Evolutionary conservation across 495 filamentous ascomycete species (phyloP).

Genomic region (Trichoderma gamsii): DNA sequence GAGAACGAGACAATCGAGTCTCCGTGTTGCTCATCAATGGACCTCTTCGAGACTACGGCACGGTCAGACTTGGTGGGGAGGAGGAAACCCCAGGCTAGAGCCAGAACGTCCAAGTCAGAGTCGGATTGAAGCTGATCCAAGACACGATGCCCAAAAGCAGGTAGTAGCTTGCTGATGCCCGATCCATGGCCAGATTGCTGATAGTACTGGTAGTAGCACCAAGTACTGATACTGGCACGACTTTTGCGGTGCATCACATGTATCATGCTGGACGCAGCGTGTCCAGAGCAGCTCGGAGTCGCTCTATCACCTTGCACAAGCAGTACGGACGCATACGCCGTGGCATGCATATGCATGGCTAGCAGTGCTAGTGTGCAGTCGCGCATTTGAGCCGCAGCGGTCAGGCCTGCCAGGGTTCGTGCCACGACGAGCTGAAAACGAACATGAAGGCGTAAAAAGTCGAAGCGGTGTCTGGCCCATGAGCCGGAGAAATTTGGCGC

Average conservation of each 20-base stretch:
- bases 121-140: constrained; percentile 2
- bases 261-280: not conserved
- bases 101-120: not conserved
- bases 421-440: constrained; percentile 1
- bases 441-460: not conserved
- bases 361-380: not conserved
- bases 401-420: not conserved
- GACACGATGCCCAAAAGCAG: not conserved
- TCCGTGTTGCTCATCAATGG: not conserved
- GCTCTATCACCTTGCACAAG: not conserved
- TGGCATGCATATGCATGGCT: not conserved
- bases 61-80: constrained; percentile 5
- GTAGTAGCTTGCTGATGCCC: constrained; percentile 3
- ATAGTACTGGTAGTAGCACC: not conserved
- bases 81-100: not conserved
- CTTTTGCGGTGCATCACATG: not conserved
- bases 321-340: not conserved
- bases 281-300: not conserved
- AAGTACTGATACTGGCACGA: not conserved
- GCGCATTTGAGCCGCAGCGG: not conserved
- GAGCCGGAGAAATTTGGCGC: not conserved
- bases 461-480: not conserved
- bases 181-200: not conserved
- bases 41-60: not conserved
- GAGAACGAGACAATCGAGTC: not conserved